Evolutionary conservation across 257 asterid species (phyloP).

Genomic region (Lycium barbarum): DNA sequence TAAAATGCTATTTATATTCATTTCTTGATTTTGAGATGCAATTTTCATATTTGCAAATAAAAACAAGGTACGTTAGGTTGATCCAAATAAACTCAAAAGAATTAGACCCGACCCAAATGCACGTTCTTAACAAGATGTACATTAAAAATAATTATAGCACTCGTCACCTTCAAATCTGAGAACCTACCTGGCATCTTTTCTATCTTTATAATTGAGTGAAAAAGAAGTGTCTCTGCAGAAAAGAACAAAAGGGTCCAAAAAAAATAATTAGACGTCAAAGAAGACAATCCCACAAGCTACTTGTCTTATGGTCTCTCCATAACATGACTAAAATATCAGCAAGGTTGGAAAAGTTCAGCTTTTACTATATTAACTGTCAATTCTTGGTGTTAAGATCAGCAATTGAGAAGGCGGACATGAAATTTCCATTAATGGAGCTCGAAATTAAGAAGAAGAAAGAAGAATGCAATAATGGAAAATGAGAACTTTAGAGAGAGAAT

Average conservation of each 20-base stretch:
- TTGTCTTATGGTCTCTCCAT: conserved; percentile 67
- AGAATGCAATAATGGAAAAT: too few relatives aligned
- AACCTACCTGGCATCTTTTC: conserved; percentile 40
- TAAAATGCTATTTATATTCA: too few relatives aligned
- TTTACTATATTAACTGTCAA: not conserved
- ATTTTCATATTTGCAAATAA: too few relatives aligned
- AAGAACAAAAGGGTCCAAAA: conserved; percentile 50
- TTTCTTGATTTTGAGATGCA: too few relatives aligned
- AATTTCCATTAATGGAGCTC: too few relatives aligned
- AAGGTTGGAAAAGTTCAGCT: conserved; percentile 40
- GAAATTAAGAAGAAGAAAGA: too few relatives aligned
- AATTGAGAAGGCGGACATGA: too few relatives aligned
- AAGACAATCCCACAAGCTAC: conserved; percentile 70
- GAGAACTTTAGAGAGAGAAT: too few relatives aligned
- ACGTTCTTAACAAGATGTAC: not conserved
- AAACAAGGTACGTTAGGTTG: too few relatives aligned
- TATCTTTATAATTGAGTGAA: conserved; percentile 41
- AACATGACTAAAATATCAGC: conserved; percentile 41
- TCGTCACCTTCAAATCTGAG: conserved; percentile 17
- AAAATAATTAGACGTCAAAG: conserved; percentile 44
- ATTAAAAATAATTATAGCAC: not conserved
- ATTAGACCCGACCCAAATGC: too few relatives aligned
- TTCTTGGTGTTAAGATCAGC: too few relatives aligned
- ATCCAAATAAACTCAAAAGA: too few relatives aligned
- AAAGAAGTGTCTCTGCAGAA: conserved; percentile 25